These are phyloP conservation scores for Russula compacta DNA, from an alignment of 768 basidiomycete genomes.

Conservation along the genomic window DNA sequence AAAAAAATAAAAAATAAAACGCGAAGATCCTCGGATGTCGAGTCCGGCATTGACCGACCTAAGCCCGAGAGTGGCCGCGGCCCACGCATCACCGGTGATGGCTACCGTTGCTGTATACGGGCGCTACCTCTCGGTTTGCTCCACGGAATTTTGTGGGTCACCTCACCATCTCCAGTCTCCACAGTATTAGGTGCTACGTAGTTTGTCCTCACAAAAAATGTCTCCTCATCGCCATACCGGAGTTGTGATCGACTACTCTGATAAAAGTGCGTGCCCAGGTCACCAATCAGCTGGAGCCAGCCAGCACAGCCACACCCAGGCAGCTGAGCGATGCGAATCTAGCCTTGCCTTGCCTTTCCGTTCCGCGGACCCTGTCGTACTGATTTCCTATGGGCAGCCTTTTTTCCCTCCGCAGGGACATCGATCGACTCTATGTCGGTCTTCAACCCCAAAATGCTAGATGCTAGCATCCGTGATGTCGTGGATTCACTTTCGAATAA, in stretches of 20 bases:
- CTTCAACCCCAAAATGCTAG: constrained; percentile 70
- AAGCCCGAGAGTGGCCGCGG: too few species aligned
- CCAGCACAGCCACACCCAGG: not conserved
- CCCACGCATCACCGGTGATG: too few species aligned
- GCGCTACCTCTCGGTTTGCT: not conserved
- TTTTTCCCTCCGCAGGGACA: not conserved
- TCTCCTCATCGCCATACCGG: constrained; percentile 10
- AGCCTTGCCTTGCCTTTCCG: not conserved
- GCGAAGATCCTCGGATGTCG: too few species aligned
- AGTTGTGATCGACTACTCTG: constrained; percentile 11
- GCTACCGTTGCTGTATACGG: too few species aligned
- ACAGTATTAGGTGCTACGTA: not conserved
- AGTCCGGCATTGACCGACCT: too few species aligned
- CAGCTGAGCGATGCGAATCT: not conserved
- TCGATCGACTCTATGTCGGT: constrained; percentile 37
- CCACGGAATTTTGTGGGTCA: not conserved
- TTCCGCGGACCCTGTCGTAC: not conserved
- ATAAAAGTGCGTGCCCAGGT: constrained; percentile 3
- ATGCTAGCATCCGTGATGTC: constrained; percentile 67
- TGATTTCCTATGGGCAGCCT: not conserved
- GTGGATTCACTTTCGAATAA: constrained; percentile 46
- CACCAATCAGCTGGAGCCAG: not conserved
- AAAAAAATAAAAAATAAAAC: too few species aligned
- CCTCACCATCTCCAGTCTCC: not conserved
- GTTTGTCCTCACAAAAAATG: not conserved